Evolutionary conservation across 2,329 filamentous ascomycete species (phyloP).

Genomic region (Ciborinia camelliae): DNA sequence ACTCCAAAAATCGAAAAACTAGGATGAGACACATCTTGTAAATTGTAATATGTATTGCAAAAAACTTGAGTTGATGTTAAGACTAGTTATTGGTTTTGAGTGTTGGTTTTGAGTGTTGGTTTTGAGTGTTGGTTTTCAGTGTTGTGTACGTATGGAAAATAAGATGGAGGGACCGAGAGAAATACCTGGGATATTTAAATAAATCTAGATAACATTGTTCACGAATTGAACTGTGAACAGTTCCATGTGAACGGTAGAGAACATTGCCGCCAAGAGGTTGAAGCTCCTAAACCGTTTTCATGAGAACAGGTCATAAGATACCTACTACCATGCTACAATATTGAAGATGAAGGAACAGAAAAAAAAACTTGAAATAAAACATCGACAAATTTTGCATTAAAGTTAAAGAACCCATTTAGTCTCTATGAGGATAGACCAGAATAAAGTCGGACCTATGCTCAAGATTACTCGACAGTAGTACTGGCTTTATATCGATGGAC

Average conservation of each 20-base stretch:
- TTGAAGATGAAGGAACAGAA: too few relatives aligned
- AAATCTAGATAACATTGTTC: not conserved
- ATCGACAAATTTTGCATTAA: too few relatives aligned
- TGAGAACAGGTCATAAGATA: fast-evolving
- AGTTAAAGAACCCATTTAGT: too few relatives aligned
- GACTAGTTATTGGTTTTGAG: not conserved
- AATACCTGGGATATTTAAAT: not conserved
- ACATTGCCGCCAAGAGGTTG: too few relatives aligned
- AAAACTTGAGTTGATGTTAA: not conserved
- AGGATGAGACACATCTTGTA: not conserved
- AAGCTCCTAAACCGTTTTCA: too few relatives aligned
- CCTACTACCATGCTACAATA: too few relatives aligned
- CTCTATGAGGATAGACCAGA: too few relatives aligned
- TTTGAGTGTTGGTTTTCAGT: too few relatives aligned
- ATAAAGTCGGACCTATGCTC: too few relatives aligned
- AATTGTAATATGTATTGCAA: not conserved
- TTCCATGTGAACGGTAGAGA: not conserved
- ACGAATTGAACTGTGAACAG: not conserved
- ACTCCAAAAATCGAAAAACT: fast-evolving
- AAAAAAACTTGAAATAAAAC: too few relatives aligned
- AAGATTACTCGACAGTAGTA: too few relatives aligned
- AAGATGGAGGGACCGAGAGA: not conserved
- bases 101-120: not conserved
- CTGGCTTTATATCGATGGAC: too few relatives aligned
- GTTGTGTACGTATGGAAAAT: not conserved